These are phyloP conservation scores for Achaetomium macrosporum DNA, from an alignment of 2,329 filamentous ascomycete species.

Conservation along the genomic window DNA sequence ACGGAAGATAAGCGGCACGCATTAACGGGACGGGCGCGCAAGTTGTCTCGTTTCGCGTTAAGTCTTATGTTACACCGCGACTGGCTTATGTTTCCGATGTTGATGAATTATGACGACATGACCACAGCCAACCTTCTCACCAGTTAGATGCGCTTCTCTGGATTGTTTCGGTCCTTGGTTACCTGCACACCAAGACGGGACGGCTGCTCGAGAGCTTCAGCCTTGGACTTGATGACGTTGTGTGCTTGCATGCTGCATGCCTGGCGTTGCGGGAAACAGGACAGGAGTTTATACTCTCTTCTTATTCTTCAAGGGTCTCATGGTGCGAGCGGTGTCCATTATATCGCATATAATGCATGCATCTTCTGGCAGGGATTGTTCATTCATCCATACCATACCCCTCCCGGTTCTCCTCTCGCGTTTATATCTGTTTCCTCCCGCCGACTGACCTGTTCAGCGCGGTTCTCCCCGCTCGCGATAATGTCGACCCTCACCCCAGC, in stretches of 20 bases:
- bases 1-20: conserved; percentile 42
- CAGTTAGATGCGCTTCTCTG: too few relatives aligned
- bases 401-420: neutral
- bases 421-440: neutral
- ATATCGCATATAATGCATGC: conserved; percentile 10
- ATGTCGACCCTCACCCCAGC: neutral
- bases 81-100: neutral
- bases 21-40: neutral
- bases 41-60: neutral
- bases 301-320: neutral
- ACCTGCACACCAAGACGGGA: neutral
- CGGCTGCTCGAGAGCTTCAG: neutral
- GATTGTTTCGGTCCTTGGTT: neutral
- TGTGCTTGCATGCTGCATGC: conserved; percentile 4
- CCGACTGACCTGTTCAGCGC: neutral
- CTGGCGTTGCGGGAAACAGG: conserved; percentile 8
- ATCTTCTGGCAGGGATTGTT: conserved; percentile 8
- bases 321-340: conserved; percentile 1
- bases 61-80: neutral
- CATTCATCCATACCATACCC: conserved; percentile 1
- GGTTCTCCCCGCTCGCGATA: neutral
- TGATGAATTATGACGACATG: conserved; percentile 17
- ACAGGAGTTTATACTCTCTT: neutral
- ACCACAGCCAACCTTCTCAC: neutral
- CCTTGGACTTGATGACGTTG: neutral